Evolutionary conservation across 148 eudicot species (phyloP).

Genomic region (Chenopodium berlandieri): DNA sequence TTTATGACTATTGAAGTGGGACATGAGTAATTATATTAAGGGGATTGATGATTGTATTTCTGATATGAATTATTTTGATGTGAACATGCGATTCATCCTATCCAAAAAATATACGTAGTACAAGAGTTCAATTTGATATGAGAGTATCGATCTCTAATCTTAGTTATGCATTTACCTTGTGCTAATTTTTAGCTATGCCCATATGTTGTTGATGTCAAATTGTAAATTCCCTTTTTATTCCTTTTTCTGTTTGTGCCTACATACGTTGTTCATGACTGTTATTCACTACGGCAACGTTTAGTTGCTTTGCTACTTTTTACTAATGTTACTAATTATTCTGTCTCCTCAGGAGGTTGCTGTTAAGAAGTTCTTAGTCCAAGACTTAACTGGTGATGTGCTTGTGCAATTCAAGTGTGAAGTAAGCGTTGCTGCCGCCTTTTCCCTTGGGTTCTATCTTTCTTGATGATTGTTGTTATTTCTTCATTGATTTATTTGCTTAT

Average conservation of each 20-base stretch:
- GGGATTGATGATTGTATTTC: background rate
- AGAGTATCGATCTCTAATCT: background rate
- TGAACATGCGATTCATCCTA: background rate
- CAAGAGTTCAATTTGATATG: background rate
- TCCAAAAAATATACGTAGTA: background rate
- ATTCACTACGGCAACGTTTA: background rate
- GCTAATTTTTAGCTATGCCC: background rate
- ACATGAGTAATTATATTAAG: background rate
- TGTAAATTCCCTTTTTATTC: background rate
- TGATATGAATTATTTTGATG: background rate
- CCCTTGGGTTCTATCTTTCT: background rate
- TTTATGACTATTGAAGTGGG: background rate
- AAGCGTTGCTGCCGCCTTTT: slow-evolving; percentile 25
- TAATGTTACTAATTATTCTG: slow-evolving; percentile 15
- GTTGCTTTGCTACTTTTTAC: background rate
- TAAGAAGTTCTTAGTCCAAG: slow-evolving; percentile 94
- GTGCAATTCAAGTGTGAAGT: slow-evolving; percentile 88
- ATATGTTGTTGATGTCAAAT: background rate
- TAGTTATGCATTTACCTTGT: background rate
- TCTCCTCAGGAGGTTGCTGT: slow-evolving; percentile 92
- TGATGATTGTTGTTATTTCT: background rate
- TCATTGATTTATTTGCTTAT: background rate
- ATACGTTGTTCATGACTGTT: background rate
- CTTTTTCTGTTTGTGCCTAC: background rate
- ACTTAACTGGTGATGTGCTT: slow-evolving; percentile 81